Evolutionary conservation across 371 early-diverging fungal genomes (phyloP), one percentile per base, ranked within the genome.

Genomic region (Mucor ambiguus): DNA sequence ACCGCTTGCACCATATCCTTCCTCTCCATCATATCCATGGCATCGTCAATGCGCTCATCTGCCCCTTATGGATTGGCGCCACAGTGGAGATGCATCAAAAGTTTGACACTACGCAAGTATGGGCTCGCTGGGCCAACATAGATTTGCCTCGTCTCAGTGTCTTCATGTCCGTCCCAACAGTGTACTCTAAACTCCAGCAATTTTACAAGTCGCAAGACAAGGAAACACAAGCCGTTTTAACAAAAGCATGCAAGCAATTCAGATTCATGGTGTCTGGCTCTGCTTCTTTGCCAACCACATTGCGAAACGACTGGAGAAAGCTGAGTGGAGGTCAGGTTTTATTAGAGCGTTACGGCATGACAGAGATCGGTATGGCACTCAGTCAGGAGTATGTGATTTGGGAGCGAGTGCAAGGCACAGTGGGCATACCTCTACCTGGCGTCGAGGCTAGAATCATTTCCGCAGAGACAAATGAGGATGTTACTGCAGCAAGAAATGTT

Each of bases 121-220:
- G 92, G 93, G 30, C 75, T 41, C 77, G 89, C 11, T 81, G 87
- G 73, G 68, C 81, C 18, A 75, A 77, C 22, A 74, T 70, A 7
- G 59, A 70, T n/a, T 29, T 71, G 24, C 70, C 78, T 14, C 38
- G 58, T 1, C 48, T 81, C n/a, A 86, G 92, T 0, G 68, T 93
- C 2, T 89, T 95, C 63, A 95, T 94, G 95, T 91, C 90, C 8
- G 96, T 96, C 2, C 96, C 96, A 2, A 93, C 95, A 6, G 91
- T 95, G 29, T 95, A 95, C 77, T 85, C 90, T 10, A 90, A 88
- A 64, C 74, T 93, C 54, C 72, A 81, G 12, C 76, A 79, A 38
- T 74, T 77, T 20, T 83, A 85, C 59, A 74, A 81, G n/a, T 46
- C 44, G 10, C 63, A 63, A 44, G 72, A 68, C 16, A 62, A 58